Evolutionary conservation across 1,284 basidiomycete genomes (phyloP), one percentile per base, ranked within the genome.

Genomic region (Neonothopanus nambi): DNA sequence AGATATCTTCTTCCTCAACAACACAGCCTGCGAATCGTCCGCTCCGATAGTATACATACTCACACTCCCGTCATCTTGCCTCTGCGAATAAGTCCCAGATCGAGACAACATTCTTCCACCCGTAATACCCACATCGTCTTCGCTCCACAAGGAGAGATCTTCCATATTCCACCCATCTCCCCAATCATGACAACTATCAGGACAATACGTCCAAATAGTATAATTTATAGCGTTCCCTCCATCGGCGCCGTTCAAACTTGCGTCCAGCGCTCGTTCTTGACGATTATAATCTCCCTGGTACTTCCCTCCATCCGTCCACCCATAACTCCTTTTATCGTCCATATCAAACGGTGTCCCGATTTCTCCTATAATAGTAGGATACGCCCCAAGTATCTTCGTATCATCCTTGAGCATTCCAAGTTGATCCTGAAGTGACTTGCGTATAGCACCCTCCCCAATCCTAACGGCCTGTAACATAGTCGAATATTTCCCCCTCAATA

Each of bases 111-210:
- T 33, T 53, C 65, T 65, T 59, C 54, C 67, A 59, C 59, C 62
- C 33, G 59, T 64, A 52, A 61, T 68, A 61, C 66, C 71, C 61
- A 84, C 59, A 66, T 96, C 95, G 64, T 96, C 93, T 2, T 67
- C 61, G 61, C 88, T 89, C 93, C 92, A 98, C 11, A 96, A 61
- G 57, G 92, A 95, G 53, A 98, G 71, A 71, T 98, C 96, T 72
- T 99, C 96, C 70, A 93, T 85, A 67, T 98, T 95, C 95, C 95
- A 99, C 2, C 87, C 85, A 67, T 98, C 96, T 17, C 95, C 94
- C 93, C 93, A 98, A 64, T 82, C 71, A 67, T 98, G 94, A 21
- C 77, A 80, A 65, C 78, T 81, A 59, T 90, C 86, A 0, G 93
- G 79, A 51, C 87, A 88, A 65, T 98, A 98, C 23, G 87, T 95